Evolutionary conservation across 2,329 filamentous ascomycete genomes (phyloP), one percentile per base, ranked within the genome.

Genomic region (Huntiella omanensis): DNA sequence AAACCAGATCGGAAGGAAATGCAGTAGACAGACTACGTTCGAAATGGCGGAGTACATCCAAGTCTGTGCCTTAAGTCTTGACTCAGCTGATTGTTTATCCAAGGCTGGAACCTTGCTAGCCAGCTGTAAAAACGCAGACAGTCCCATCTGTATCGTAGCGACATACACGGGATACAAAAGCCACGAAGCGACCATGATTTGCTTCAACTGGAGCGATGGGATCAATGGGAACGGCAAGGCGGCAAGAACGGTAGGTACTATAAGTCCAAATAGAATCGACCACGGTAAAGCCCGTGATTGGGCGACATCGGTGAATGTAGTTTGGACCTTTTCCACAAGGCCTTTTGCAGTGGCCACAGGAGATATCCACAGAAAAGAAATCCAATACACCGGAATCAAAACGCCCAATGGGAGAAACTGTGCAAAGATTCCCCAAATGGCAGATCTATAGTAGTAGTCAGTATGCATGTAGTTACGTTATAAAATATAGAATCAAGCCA

Each of bases 141-240:
- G 41, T 15, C 51, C 4, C 8, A 40, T 28, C 15, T 54, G 54
- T 3, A 35, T 15, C 3, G 51, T 4, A 34, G 44, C 38, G 6
- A 53, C 50, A 40, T 49, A 53, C 7, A 55, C 7, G 1, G 55
- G 55, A 36, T 55, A 55, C 11, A 49, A 35, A 22, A 55, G 54
- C 55, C 55, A 56, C 1, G 53, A 13, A 1, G 51, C 53, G 7
- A 56, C 37, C 1, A 50, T 42, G 19, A 52, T n/a, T 36, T 54
- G 53, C 15, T 53, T 51, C 13, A 41, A 46, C 10, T 51, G 48
- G 13, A 44, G 43, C 1, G 51, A 46, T 37, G 54, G 43, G 19
- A 52, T 3, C 4, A n/a, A 12, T 4, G 53, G 49, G 7, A 49
- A 45, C 1, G 53, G 52, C 3, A 57, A 47, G 15, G 43, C 46